Percentiles rank a stretch among this genome's conserved stretches.
Conservation (phyloP, 495 filamentous ascomycete genomes). For the Baudoinia panamericana region DNA sequence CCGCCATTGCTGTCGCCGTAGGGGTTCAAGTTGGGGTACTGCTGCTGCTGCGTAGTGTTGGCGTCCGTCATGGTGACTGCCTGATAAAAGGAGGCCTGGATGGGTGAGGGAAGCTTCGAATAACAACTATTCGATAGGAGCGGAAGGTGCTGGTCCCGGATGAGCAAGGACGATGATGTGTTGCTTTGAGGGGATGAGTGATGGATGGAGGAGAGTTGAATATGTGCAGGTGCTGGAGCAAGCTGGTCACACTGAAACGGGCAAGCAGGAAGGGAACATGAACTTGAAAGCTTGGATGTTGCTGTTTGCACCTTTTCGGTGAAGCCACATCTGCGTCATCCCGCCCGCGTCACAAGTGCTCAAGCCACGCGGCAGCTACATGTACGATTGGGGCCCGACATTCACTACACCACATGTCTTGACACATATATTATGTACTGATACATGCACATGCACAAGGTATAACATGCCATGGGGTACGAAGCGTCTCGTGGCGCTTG, state of each 20-base stretch:
- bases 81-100: not conserved
- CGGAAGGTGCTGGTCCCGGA: not conserved
- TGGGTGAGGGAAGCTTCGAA: not conserved
- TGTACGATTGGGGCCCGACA: too few relatives aligned
- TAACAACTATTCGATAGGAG: too few relatives aligned
- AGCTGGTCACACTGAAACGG: too few relatives aligned
- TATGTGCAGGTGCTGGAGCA: not conserved
- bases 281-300: too few relatives aligned
- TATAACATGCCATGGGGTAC: not conserved
- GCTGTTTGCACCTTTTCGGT: too few relatives aligned
- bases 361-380: too few relatives aligned
- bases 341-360: too few relatives aligned
- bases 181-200: not conserved
- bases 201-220: not conserved
- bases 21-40: conserved; percentile 21
- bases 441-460: too few relatives aligned
- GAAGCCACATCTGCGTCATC: too few relatives aligned
- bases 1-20: conserved; percentile 7
- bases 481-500: not conserved
- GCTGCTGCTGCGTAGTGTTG: conserved; percentile 1
- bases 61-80: not conserved
- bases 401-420: too few relatives aligned
- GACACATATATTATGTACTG: too few relatives aligned
- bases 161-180: not conserved
- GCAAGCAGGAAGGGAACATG: too few relatives aligned